Evolutionary conservation across 2,329 filamentous ascomycete genomes (phyloP).

Genomic region (Ceratocystis cacaofunesta): DNA sequence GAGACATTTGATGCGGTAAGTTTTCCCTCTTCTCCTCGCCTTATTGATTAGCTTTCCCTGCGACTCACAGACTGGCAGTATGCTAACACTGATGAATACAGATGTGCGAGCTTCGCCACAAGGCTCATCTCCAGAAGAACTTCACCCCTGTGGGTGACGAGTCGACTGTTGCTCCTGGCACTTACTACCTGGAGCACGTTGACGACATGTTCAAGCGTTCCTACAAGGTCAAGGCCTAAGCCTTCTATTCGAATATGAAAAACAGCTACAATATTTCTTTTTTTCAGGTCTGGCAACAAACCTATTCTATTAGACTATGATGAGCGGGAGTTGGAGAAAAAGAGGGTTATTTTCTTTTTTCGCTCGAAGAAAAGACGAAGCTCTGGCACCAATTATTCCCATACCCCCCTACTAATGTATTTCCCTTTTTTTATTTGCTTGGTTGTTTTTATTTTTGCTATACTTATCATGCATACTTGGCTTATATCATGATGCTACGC

Average conservation of each 20-base stretch:
- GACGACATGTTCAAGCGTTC: conserved; percentile 77
- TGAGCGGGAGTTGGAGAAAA: background rate
- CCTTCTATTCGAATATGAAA: conserved; percentile 8
- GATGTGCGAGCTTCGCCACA: conserved; percentile 69
- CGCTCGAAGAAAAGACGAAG: background rate
- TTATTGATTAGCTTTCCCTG: background rate
- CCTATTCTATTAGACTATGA: conserved; percentile 1
- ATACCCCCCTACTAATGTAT: background rate
- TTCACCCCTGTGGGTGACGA: conserved; percentile 54
- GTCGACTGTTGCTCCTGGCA: conserved; percentile 49
- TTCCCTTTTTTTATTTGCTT: conserved; percentile 1
- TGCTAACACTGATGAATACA: conserved; percentile 22
- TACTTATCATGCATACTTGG: background rate
- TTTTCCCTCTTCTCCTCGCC: conserved; percentile 17
- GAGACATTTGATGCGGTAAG: conserved; percentile 60
- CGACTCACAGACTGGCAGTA: background rate
- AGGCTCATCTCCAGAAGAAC: conserved; percentile 70
- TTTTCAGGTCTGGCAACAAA: background rate
- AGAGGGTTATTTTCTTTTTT: background rate
- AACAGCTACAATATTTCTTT: background rate
- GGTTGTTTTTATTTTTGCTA: conserved; percentile 5
- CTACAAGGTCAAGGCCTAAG: conserved; percentile 60
- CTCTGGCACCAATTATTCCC: background rate
- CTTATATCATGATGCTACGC: background rate
- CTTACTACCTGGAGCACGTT: conserved; percentile 67